Percentiles rank a stretch among this genome's conserved stretches.
Evolutionary conservation across 1,139 yeast species (phyloP).

Genomic region (Geotrichum siamense): DNA sequence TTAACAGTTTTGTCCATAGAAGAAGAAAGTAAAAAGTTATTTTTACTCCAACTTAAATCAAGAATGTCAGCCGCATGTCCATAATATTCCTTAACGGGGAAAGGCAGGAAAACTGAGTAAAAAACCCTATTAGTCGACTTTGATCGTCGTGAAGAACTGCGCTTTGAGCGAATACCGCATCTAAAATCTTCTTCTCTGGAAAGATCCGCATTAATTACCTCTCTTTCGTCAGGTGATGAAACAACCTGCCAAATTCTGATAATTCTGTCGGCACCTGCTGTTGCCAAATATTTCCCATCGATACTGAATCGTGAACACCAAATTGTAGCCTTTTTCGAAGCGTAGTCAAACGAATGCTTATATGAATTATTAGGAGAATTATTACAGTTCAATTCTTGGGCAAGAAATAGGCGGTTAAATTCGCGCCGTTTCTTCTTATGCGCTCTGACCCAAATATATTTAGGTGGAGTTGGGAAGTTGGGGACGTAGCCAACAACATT

Average conservation of each 20-base stretch:
- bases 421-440: slow-evolving; percentile 32
- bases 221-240: slow-evolving; percentile 32
- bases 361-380: slow-evolving; percentile 1
- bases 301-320: slow-evolving; percentile 67
- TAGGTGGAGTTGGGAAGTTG: slow-evolving; percentile 30
- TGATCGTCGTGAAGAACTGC: slow-evolving; percentile 11
- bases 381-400: slow-evolving; percentile 56
- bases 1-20: slow-evolving; percentile 82
- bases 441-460: slow-evolving; percentile 35
- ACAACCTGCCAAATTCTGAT: slow-evolving; percentile 77
- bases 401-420: slow-evolving; percentile 58
- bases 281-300: slow-evolving; percentile 78
- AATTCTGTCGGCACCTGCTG: slow-evolving; percentile 68
- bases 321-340: slow-evolving; percentile 41
- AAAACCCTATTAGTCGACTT: slow-evolving; percentile 30
- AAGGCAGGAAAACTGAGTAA: slow-evolving; percentile 78
- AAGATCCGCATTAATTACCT: slow-evolving; percentile 15
- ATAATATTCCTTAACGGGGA: slow-evolving; percentile 51
- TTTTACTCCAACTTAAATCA: slow-evolving; percentile 81
- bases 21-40: slow-evolving; percentile 70
- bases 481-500: slow-evolving; percentile 32
- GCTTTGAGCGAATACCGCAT: neutral
- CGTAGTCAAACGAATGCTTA: slow-evolving; percentile 1
- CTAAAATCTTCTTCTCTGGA: slow-evolving; percentile 20
- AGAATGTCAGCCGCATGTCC: slow-evolving; percentile 70